Percentiles rank a stretch among this genome's conserved stretches.
Evolutionary conservation across 306 rosid genomes (phyloP).

Genomic region (Rosa lucieae): DNA sequence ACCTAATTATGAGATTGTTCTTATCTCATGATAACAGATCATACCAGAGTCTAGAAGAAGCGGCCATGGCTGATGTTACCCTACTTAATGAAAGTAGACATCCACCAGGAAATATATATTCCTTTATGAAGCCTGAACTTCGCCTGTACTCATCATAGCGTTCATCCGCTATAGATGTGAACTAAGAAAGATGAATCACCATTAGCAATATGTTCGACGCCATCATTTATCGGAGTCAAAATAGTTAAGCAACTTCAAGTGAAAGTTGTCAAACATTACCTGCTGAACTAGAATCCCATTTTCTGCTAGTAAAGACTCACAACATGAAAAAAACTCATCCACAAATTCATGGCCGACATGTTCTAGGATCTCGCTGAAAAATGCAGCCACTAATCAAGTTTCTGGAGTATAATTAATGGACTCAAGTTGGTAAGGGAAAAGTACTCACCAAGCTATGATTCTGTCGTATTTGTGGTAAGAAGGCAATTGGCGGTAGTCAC

Average conservation of each 20-base stretch:
- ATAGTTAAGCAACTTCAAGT: background rate
- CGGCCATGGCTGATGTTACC: constrained; percentile 68
- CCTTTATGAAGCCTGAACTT: constrained; percentile 79
- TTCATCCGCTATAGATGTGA: constrained; percentile 67
- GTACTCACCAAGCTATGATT: constrained; percentile 72
- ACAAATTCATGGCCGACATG: constrained; percentile 75
- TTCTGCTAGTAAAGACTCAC: constrained; percentile 64
- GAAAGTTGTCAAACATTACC: constrained; percentile 32
- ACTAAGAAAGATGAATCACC: constrained; percentile 35
- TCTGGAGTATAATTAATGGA: too few relatives aligned
- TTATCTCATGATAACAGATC: background rate
- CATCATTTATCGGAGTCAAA: background rate
- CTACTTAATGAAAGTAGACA: constrained; percentile 77
- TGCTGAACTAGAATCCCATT: constrained; percentile 72
- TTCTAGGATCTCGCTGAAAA: constrained; percentile 81
- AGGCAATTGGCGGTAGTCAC: constrained; percentile 80
- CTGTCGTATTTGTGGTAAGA: constrained; percentile 53
- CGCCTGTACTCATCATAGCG: constrained; percentile 62
- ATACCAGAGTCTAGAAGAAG: constrained; percentile 68
- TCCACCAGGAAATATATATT: constrained; percentile 82
- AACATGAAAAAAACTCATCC: constrained; percentile 69
- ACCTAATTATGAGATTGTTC: background rate
- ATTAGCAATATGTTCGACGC: constrained; percentile 14
- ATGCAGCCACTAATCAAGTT: background rate
- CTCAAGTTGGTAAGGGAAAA: background rate